A percentile compares a stretch with the other conserved stretches of the same genome.
phyloP scores from a whole-genome alignment of 163 green algal species.

The Botryococcus braunii region DNA sequence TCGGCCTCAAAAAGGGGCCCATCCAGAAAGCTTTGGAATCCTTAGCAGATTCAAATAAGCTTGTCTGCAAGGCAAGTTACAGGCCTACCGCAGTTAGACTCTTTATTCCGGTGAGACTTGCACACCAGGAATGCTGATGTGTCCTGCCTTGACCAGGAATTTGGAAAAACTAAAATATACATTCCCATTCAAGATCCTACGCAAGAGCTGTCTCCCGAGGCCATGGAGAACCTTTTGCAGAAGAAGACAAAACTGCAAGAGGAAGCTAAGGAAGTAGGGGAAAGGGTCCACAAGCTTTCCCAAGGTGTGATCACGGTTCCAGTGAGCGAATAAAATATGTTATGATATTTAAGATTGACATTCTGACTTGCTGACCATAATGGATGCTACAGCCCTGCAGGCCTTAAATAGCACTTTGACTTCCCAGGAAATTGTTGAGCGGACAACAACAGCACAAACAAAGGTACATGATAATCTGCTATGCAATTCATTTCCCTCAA shows the following conservation, averaged over 20 bases:
- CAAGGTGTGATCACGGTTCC: conserved; percentile 22
- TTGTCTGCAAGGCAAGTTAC: conserved; percentile 56
- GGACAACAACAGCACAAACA: conserved; percentile 13
- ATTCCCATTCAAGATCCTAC: conserved; percentile 47
- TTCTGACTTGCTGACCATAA: neutral
- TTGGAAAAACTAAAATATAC: conserved; percentile 85
- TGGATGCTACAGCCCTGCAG: conserved; percentile 35
- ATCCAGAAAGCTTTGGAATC: conserved; percentile 61
- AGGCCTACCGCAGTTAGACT: neutral
- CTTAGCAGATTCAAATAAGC: conserved; percentile 43
- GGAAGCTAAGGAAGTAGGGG: conserved; percentile 5
- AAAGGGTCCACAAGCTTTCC: conserved; percentile 15
- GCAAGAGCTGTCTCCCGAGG: conserved; percentile 39
- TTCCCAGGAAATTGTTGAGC: conserved; percentile 28
- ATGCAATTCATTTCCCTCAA: neutral
- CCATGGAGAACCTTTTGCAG: conserved; percentile 37
- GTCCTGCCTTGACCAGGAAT: too few species aligned
- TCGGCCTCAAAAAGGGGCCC: conserved; percentile 71
- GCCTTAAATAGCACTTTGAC: conserved; percentile 26
- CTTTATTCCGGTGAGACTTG: too few species aligned
- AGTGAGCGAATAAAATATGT: neutral
- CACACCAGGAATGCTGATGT: too few species aligned
- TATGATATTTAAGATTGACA: neutral
- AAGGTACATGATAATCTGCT: conserved; percentile 9
- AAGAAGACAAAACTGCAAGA: conserved; percentile 33